Conservation (phyloP, 495 filamentous ascomycete genomes). For the Trichocladium uniseriatum region DNA sequence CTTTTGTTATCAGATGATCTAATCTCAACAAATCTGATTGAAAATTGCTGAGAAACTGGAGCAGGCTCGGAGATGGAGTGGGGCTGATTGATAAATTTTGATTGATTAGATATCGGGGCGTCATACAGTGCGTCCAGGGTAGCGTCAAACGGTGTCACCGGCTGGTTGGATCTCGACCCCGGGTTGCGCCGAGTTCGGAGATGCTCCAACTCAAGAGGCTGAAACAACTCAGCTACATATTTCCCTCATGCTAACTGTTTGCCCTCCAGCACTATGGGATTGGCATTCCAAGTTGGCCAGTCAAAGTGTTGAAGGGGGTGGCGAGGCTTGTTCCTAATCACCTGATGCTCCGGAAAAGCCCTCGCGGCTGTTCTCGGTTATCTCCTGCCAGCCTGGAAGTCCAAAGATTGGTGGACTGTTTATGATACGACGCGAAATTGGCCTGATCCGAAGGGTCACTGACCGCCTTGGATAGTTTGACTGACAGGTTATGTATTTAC, state of each 20-base stretch:
- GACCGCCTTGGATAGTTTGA: not conserved
- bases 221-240: no score
- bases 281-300: no score
- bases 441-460: conserved; percentile 6
- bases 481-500: not conserved
- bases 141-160: not conserved
- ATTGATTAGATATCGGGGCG: conserved; percentile 21
- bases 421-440: conserved; percentile 15
- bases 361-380: not conserved
- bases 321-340: no score
- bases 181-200: conserved; percentile 11
- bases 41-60: no score
- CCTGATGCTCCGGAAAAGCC: not conserved
- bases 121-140: conserved; percentile 5
- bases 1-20: no score
- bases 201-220: not conserved
- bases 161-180: no score
- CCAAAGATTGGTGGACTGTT: not conserved
- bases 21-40: no score
- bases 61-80: not conserved
- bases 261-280: not conserved
- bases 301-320: no score
- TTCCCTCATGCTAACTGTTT: no score
- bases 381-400: no score
- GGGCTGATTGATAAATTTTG: conserved; percentile 29